Base-by-base conservation (phyloP, 2,329 filamentous ascomycete species). In the Beauveria sp. region DNA sequence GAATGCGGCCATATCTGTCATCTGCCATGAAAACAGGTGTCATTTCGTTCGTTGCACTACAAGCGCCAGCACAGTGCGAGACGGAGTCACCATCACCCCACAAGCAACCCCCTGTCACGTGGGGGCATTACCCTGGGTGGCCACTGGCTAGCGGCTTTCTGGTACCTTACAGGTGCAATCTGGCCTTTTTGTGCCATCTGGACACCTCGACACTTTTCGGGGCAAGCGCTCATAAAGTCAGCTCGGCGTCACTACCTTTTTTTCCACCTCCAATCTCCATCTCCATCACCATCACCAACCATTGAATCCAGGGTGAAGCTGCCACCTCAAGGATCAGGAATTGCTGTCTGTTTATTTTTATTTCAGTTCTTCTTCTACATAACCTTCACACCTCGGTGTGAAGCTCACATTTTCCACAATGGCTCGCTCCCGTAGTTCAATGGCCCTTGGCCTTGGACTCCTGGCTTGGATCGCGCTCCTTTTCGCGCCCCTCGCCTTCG, bases 391-490 rank as follows among this genome's bases (percentile, higher is more conserved):
- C 66, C 66, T 54, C 50, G 28, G 63, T 62, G 59, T 50, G 61
- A 64, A 63, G 63, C 54, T 61, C 68, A 63, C 59, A 60, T 61
- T 63, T 61, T 64, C 20, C 70, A 72, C 70, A 68, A 83, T 83
- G 80, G 78, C 80, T 77, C 76, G 77, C 72, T 87, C 86, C 74
- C 79, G 83, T 81, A 82, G 84, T 80, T 82, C 85, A 79, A 81
- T 88, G 84, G 83, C 86, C 83, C 75, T 93, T 81, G 81, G 88
- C 87, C 82, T 97, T 83, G 92, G 91, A 85, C 80, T 95, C 75
- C 81, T 96, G 77, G 88, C 93, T 80, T 97, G 96, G 82, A 88
- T 97, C 71, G 86, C 91, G 74, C 86, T 96, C 67, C 86, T 98
- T 68, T 90, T 99, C 71, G 86, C 89, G 67, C 92, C 93, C 69